Evolutionary conservation across 1,284 basidiomycete species (phyloP).

Genomic region (Schizopora paradoxa): DNA sequence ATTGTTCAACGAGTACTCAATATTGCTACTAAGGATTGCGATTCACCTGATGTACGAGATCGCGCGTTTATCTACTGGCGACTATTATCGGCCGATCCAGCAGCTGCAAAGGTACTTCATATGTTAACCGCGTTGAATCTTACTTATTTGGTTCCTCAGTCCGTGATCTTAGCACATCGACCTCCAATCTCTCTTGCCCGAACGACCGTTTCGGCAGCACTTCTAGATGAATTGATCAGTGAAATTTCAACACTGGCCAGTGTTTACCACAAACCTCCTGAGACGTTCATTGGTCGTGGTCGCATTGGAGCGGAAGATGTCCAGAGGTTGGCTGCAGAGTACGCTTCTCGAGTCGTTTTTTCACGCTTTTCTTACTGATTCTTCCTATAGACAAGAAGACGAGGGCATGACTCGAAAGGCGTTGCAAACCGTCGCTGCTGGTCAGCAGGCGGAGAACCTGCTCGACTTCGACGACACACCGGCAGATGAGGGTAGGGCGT

Average conservation of each 20-base stretch:
- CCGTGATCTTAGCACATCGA: slow-evolving; percentile 85
- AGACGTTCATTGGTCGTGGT: slow-evolving; percentile 85
- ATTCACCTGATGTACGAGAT: slow-evolving; percentile 96
- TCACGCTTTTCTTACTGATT: slow-evolving; percentile 7
- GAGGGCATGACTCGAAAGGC: slow-evolving; percentile 75
- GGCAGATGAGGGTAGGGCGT: slow-evolving; percentile 53
- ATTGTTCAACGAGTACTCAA: slow-evolving; percentile 88
- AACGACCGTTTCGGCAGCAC: slow-evolving; percentile 82
- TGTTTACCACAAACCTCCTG: slow-evolving; percentile 94
- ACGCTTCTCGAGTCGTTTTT: slow-evolving; percentile 16
- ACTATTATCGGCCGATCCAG: slow-evolving; percentile 86
- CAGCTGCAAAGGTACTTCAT: slow-evolving; percentile 77
- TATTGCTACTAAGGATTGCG: slow-evolving; percentile 94
- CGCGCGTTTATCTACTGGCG: slow-evolving; percentile 97
- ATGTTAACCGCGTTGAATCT: slow-evolving; percentile 4
- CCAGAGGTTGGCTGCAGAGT: slow-evolving; percentile 66
- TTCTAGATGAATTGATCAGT: slow-evolving; percentile 90
- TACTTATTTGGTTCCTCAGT: slow-evolving; percentile 37
- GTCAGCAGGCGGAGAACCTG: slow-evolving; percentile 92
- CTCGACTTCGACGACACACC: slow-evolving; percentile 85
- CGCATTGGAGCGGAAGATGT: slow-evolving; percentile 82
- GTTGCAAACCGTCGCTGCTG: slow-evolving; percentile 81
- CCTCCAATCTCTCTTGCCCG: slow-evolving; percentile 92
- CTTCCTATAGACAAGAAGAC: slow-evolving; percentile 47
- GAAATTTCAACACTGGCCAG: slow-evolving; percentile 87